A percentile compares a stretch with the other conserved stretches of the same genome.
These are phyloP conservation scores for Trametes polyzona DNA, from an alignment of 1,284 basidiomycete species.

Conservation along the genomic window DNA sequence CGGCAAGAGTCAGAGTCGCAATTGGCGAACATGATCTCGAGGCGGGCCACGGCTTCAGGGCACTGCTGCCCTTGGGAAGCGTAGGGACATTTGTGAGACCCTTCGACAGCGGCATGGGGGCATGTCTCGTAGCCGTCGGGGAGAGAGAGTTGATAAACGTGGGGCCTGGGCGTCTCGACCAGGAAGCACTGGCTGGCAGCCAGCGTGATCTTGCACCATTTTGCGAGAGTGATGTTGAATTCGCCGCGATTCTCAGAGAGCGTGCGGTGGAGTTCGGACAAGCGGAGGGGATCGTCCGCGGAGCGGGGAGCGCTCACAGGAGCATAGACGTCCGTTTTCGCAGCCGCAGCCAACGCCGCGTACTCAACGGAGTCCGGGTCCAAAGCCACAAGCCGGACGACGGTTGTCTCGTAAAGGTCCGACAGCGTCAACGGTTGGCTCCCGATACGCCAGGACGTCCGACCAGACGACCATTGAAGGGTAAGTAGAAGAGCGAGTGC, in stretches of 20 bases:
- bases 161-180: neutral
- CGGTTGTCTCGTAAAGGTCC: neutral
- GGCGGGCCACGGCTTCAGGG: neutral
- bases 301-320: neutral
- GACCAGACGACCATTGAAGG: neutral
- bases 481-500: neutral
- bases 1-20: neutral
- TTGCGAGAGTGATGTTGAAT: neutral
- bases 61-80: neutral
- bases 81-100: neutral
- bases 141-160: neutral
- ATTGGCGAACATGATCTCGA: neutral
- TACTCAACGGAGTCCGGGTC: neutral
- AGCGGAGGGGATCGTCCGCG: neutral
- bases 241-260: neutral
- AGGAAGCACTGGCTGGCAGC: neutral
- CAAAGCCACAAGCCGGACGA: neutral
- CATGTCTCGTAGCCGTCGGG: neutral
- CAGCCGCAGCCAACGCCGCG: too few species aligned
- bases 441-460: neutral
- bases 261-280: neutral
- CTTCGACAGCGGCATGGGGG: neutral
- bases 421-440: neutral
- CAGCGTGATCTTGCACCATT: neutral
- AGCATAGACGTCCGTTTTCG: neutral